Base-by-base conservation (phyloP, 257 asterid species). In the Nicotiana noctiflora region DNA sequence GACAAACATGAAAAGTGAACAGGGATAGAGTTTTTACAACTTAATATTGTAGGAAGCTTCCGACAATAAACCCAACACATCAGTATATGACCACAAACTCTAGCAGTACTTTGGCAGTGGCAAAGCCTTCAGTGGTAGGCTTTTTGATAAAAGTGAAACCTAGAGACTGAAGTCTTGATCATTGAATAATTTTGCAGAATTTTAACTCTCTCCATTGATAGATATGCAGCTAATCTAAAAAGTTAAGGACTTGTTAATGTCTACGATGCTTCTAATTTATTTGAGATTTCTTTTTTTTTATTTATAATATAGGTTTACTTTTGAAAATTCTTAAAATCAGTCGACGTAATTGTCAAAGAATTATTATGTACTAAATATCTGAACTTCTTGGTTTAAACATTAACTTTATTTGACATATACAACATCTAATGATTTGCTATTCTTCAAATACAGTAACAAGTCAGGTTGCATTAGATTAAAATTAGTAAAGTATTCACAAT, bases 91-190 rank as follows among this genome's bases (percentile, higher is more conserved):
- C 40, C 21, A 72, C 37, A 72, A 19, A 72, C 49, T 21, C 14
- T 57, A 46, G 77, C 19, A 40, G 14, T 72, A 72, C 19, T 21
- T 21, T 23, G 40, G 23, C 60, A 49, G 25, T 49, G 61, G 23
- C 23, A 72, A 72, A 72, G 44, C 61, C 78, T 72, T 72, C 37
- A 72, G 37, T 72, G 31, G 15, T 72, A 14, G 61, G 78, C 61
- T 21, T 72, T 40, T 72, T 49, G 37, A 72, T 3, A 15, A 72
- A 46, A 72, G 13, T 14, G 60, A 72, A 46, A 14, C 78, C 51
- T 72, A 14, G 40, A 23, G 78, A 72, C 19, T 6, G 15, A 49
- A 72, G 40, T 23, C 23, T n/a, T 23, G 14, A 14, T 44, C 77
- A 44, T 44, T 6, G 77, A 70, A 70, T 70, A 70, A 70, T 21